Base-by-base conservation (phyloP, 805 yeast genomes). In the Isabelozyma gotoi region DNA sequence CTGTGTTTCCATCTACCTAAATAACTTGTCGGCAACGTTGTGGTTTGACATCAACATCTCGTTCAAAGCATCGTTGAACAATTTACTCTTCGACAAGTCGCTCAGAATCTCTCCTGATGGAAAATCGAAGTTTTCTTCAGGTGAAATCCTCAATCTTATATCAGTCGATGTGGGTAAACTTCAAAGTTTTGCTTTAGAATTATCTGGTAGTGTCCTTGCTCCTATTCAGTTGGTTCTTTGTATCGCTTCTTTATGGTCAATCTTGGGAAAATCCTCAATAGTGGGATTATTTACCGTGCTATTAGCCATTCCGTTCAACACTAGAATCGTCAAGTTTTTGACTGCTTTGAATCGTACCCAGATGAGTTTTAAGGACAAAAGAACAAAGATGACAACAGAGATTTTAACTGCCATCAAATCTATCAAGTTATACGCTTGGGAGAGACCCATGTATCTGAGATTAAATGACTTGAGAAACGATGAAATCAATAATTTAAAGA, bases 121-220 rank as follows among this genome's bases (percentile, higher is more conserved):
- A 6, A 76, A 84, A 47, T 73, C 74, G 24, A 71, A 75, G 14
- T 68, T 77, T 50, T 66, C 88, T 2, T 77, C 91, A 2, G 96
- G 96, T 51, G 95, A 88, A 50, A 85, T 89, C 41, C 76, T 88
- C 50, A 88, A 87, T 55, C 72, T 84, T 55, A 77, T 87, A 68
- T 79, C 94, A 15, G 91, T 86, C 24, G 97, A 89, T 67, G 81
- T 86, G 10, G 67, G 68, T 38, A 72, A 85, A 48, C 67, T 88
- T 20, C 86, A 82, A 56, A 81, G 78, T 32, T 63, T 85, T 42
- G 62, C 79, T n/a, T 70, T 71, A 38, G 74, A 77, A 47, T 63
- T 82, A 19, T 83, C 79, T 50, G 70, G 75, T 4, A 53, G 83
- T 44, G 63, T 84, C 18, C 74, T 85, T 36, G 80, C 83, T 1